phyloP scores from a whole-genome alignment of 1,284 basidiomycete species.

The Sporisorium graminicola region DNA sequence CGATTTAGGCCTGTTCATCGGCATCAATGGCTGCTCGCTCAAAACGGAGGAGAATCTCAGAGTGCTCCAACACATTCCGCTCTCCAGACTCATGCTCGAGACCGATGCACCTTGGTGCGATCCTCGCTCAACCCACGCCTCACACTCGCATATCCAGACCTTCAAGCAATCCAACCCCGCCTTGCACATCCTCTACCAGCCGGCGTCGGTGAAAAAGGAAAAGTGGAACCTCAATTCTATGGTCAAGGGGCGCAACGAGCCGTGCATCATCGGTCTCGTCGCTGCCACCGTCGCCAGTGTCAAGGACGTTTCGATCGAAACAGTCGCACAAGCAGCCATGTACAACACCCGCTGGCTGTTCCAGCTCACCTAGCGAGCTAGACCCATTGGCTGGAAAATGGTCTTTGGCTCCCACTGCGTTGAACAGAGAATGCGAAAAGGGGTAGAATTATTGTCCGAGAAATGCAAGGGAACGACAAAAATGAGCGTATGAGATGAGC shows the following conservation, averaged over 20 bases:
- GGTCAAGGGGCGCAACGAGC: constrained; percentile 87
- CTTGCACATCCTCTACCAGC: constrained; percentile 75
- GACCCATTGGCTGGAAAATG: background rate
- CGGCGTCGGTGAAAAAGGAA: constrained; percentile 77
- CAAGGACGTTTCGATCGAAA: constrained; percentile 75
- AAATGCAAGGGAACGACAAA: constrained; percentile 7
- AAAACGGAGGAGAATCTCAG: constrained; percentile 82
- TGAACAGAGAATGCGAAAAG: constrained; percentile 2
- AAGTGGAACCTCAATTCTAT: constrained; percentile 75
- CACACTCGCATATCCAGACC: constrained; percentile 74
- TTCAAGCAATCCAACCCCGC: constrained; percentile 71
- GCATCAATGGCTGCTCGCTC: constrained; percentile 85
- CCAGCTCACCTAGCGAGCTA: constrained; percentile 16
- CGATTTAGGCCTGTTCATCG: constrained; percentile 71
- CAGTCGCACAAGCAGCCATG: constrained; percentile 72
- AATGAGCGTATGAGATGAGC: constrained; percentile 10
- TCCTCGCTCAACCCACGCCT: constrained; percentile 82
- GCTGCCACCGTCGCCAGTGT: constrained; percentile 81
- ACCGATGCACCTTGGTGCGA: constrained; percentile 80
- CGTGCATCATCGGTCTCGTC: constrained; percentile 79
- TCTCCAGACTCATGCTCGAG: constrained; percentile 81
- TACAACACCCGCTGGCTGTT: constrained; percentile 61
- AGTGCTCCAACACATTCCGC: constrained; percentile 76
- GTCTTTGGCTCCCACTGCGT: background rate
- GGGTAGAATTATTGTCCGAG: constrained; percentile 26